Base-by-base conservation (phyloP, 2,329 filamentous ascomycete genomes). In the Epichloe festucae region DNA sequence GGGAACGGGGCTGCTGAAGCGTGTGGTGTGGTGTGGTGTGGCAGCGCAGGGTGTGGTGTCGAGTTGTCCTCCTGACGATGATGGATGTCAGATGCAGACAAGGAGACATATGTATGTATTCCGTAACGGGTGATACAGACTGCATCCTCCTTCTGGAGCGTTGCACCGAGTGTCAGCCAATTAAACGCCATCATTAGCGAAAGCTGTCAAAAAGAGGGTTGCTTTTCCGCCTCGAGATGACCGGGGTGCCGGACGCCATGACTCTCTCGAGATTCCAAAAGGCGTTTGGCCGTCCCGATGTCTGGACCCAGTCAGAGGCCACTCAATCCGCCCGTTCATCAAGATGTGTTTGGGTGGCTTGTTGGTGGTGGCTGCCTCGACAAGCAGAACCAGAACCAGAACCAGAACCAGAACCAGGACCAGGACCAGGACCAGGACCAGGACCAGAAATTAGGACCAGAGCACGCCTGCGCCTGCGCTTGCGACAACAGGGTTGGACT, bases 181-280 rank as follows among this genome's bases (percentile, higher is more conserved):
- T 54, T 34, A 51, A 53, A 42, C n/a, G 31, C 36, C 39, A 14
- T 31, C 40, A 35, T 53, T 54, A 56, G 53, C 54, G 54, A 56
- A 47, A 14, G 43, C 39, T 14, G 17, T n/a, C 19, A 19, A 19
- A 19, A 19, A 19, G 19, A 3, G 19, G 3, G 19, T 3, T 3
- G 19, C 19, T 19, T 19, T 19, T 19, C 19, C 19, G 19, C 19
- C 19, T 19, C 23, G 23, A 17, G 14, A 5, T 8, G 21, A 14
- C 40, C 41, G 31, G 50, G 52, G 47, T 40, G 39, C 35, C 11
- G 14, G 3, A 8, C 23, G 42, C 42, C 4, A 8, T 8, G 21
- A n/a, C 19, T 14, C 21, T 31, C 11, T 15, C 21, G 19, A n/a
- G 14, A 3, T 31, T 7, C 21, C 1, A 45, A 12, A 27, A 45